phyloP scores from a whole-genome alignment of 768 basidiomycete genomes.

The Goffeauzyma gilvescens region DNA sequence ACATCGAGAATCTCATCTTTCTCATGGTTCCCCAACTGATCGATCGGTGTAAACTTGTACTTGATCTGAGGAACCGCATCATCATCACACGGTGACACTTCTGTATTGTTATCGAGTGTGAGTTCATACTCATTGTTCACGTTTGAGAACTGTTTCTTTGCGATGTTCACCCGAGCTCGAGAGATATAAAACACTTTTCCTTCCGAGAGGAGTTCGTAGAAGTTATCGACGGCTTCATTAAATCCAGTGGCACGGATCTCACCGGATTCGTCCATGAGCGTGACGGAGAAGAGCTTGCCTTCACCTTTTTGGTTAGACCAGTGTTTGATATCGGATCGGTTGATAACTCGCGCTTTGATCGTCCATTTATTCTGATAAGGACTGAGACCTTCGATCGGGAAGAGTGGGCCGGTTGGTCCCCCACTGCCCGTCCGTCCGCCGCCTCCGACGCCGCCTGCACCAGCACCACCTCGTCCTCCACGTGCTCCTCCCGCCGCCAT shows the following conservation, averaged over 20 bases:
- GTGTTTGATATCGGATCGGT: slow-evolving; percentile 71
- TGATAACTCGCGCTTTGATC: slow-evolving; percentile 79
- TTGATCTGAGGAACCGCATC: slow-evolving; percentile 56
- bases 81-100: slow-evolving; percentile 78
- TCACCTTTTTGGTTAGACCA: slow-evolving; percentile 81
- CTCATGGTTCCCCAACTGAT: slow-evolving; percentile 42
- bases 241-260: slow-evolving; percentile 76
- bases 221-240: slow-evolving; percentile 61
- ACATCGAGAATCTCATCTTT: slow-evolving; percentile 82
- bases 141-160: slow-evolving; percentile 90
- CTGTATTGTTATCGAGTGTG: slow-evolving; percentile 59
- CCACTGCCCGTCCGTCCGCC: slow-evolving; percentile 12
- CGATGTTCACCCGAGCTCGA: slow-evolving; percentile 76
- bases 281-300: slow-evolving; percentile 83
- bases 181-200: slow-evolving; percentile 72
- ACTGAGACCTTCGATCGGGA: slow-evolving; percentile 82
- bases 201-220: slow-evolving; percentile 71
- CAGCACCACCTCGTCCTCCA: slow-evolving; percentile 11
- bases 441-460: slow-evolving; percentile 8
- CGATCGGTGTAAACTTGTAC: slow-evolving; percentile 59
- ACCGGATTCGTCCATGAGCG: slow-evolving; percentile 79
- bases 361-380: slow-evolving; percentile 99
- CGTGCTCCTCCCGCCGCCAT: slow-evolving; percentile 12
- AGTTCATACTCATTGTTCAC: slow-evolving; percentile 85
- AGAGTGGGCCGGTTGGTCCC: slow-evolving; percentile 34